Base-by-base conservation (phyloP, 768 basidiomycete genomes). In the Tricholoma hemisulphureum region DNA sequence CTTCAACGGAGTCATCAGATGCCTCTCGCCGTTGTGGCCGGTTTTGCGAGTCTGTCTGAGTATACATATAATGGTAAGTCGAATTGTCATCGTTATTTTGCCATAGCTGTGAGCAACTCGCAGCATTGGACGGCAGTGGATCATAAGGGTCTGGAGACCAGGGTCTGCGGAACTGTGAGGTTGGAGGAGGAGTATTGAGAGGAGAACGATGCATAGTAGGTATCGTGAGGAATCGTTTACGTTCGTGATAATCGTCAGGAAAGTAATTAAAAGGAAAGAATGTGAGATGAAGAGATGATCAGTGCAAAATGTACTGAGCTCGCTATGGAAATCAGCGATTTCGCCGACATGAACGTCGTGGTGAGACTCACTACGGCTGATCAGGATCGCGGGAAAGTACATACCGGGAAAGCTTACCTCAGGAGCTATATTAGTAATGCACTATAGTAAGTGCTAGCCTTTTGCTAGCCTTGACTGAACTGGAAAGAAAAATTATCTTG, bases 1-100 rank as follows among this genome's bases (percentile, higher is more conserved):
- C 86, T 66, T 89, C 87, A 1, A 88, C 79, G 55, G 86, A 87
- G 24, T 77, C 79, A 57, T 88, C 87, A 6, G 86, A 86, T 4
- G 80, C 72, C 58, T 87, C 83, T 58, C 81, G 70, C 26, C 73
- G 72, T 52, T 68, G 71, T 48, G 66, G 69, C 10, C 58, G 60
- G 21, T 57, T 55, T 35, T 62, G 65, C 3, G 58, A 62, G 49
- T 49, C 63, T 52, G 29, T 48, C 1, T 46, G 60, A 35, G 68
- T 57, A 39, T 65, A 62, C 34, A 69, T 60, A 45, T 62, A 55
- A 16, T 62, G 53, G 56, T 68, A 26, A 6, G 23, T 54, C 23
- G 62, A 51, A 4, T 69, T 63, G 23, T 51, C 50, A 43, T 66
- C 62, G 10, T 57, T 61, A 34, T 53, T n/a, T 13, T 34, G 32